Percentiles rank a stretch among this genome's conserved stretches.
Conservation (phyloP, 164 flowering plant genomes). For the Nymphaea thermarum region DNA sequence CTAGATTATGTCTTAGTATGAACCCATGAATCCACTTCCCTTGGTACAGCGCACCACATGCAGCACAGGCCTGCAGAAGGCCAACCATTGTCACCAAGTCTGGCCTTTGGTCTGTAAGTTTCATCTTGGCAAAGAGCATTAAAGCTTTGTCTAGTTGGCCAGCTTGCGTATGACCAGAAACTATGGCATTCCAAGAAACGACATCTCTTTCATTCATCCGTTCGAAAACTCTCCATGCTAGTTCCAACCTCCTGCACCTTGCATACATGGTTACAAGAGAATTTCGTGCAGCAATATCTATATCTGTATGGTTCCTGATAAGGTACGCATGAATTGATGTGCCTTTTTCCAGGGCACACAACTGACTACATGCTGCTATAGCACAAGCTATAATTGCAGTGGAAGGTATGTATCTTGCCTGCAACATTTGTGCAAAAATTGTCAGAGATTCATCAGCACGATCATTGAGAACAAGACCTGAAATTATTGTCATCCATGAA, state of each 20-base stretch:
- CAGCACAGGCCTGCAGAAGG: conserved; percentile 78
- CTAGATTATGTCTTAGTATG: conserved; percentile 34
- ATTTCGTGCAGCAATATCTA: conserved; percentile 47
- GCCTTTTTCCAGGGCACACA: conserved; percentile 36
- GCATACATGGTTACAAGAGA: conserved; percentile 76
- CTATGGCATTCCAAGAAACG: conserved; percentile 81
- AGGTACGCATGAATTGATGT: conserved; percentile 58
- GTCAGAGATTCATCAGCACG: conserved; percentile 36
- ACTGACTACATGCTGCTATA: conserved; percentile 69
- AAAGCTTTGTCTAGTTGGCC: conserved; percentile 44
- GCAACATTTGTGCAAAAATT: background rate
- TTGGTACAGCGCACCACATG: conserved; percentile 55
- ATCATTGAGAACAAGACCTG: conserved; percentile 66
- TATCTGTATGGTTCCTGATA: conserved; percentile 28
- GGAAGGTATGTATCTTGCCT: conserved; percentile 20
- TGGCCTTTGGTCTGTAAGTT: conserved; percentile 25
- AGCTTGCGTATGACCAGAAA: conserved; percentile 47
- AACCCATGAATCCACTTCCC: conserved; percentile 64
- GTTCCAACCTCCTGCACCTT: conserved; percentile 44
- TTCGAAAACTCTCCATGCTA: conserved; percentile 41
- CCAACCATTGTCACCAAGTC: conserved; percentile 58
- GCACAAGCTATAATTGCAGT: conserved; percentile 52
- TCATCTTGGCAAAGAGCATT: conserved; percentile 47
- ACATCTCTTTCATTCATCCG: conserved; percentile 40
- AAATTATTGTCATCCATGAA: conserved; percentile 64